Evolutionary conservation across 1,139 yeast species (phyloP).

Genomic region (Suhomyces coccinellae): DNA sequence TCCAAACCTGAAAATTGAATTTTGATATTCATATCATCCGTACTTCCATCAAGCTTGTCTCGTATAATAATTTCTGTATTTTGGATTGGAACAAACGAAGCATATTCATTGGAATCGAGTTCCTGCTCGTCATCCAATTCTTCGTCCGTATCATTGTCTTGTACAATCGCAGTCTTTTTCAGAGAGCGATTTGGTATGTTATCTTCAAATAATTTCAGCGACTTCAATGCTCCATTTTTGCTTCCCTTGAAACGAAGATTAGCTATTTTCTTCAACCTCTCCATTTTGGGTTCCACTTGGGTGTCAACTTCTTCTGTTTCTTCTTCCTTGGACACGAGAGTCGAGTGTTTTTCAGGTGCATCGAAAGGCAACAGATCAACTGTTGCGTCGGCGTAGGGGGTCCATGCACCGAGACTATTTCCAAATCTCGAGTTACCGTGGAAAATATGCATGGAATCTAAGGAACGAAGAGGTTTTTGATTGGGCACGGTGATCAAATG

Average conservation of each 20-base stretch:
- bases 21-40: constrained; percentile 32
- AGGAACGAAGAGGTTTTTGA: constrained; percentile 53
- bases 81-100: constrained; percentile 58
- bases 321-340: constrained; percentile 15
- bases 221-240: constrained; percentile 29
- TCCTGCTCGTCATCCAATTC: constrained; percentile 24
- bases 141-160: constrained; percentile 14
- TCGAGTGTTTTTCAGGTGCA: constrained; percentile 33
- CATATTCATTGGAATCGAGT: constrained; percentile 32
- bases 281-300: constrained; percentile 9
- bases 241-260: constrained; percentile 61
- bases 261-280: constrained; percentile 39
- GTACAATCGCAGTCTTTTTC: constrained; percentile 12
- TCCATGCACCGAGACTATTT: constrained; percentile 66
- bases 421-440: constrained; percentile 63
- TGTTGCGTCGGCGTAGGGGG: constrained; percentile 63
- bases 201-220: constrained; percentile 40
- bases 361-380: constrained; percentile 65
- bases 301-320: constrained; percentile 14
- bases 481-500: constrained; percentile 25
- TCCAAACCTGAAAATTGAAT: constrained; percentile 68
- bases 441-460: constrained; percentile 54
- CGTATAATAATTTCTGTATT: constrained; percentile 45
- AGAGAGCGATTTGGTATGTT: constrained; percentile 14
- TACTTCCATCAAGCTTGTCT: constrained; percentile 22